Conservation (phyloP, 208 protist genomes). For the Leishmania arabica region DNA sequence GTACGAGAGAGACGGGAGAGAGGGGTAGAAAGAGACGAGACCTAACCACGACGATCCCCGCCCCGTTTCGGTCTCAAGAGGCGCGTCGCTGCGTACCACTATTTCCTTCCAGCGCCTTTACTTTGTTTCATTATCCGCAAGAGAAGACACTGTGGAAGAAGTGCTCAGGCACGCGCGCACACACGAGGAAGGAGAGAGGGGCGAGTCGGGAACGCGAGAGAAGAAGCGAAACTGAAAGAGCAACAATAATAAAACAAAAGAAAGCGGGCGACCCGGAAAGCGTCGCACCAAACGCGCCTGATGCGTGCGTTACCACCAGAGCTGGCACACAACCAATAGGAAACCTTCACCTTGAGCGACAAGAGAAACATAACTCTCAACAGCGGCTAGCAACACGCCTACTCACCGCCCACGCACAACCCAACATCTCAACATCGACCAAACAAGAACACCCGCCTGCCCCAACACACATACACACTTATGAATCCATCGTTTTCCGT, state of each 20-base stretch:
- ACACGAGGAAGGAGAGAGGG: neutral
- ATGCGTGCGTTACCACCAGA: neutral
- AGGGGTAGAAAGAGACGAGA: neutral
- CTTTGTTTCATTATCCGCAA: neutral
- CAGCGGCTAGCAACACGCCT: neutral
- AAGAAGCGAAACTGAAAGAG: neutral
- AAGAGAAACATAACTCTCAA: neutral
- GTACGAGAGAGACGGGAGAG: neutral
- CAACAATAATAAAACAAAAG: neutral
- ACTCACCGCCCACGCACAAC: neutral
- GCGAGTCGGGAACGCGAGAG: neutral
- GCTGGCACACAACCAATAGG: neutral
- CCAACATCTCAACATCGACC: neutral
- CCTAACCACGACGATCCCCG: neutral
- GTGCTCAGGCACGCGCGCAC: neutral
- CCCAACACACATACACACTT: too few species aligned
- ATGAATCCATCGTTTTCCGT: neutral
- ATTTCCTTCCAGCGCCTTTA: too few species aligned
- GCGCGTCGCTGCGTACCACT: neutral
- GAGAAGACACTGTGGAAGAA: neutral
- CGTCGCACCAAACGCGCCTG: neutral
- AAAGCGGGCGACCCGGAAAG: neutral
- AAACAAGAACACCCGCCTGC: neutral
- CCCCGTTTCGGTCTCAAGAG: neutral
- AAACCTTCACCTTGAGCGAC: neutral